Conservation (phyloP, 345 rosid species). For the Lepidium didymum region DNA sequence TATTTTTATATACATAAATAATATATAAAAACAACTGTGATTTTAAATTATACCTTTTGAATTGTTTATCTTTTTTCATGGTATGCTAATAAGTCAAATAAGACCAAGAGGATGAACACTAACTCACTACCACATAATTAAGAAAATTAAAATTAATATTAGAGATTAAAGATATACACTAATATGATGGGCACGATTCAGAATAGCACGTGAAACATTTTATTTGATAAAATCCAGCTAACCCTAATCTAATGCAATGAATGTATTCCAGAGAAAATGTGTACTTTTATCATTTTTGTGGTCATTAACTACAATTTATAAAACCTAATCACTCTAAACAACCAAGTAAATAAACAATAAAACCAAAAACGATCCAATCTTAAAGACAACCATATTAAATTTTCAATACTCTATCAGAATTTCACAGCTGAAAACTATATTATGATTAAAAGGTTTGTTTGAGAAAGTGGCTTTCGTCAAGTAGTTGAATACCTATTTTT, state of each 20-base stretch:
- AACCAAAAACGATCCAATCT: too few species aligned
- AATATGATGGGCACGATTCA: constrained; percentile 17
- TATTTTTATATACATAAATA: too few species aligned
- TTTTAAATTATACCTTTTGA: too few species aligned
- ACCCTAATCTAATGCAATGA: constrained; percentile 14
- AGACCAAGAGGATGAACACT: constrained; percentile 11
- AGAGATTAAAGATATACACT: neutral
- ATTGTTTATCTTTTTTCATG: neutral
- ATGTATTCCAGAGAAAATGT: constrained; percentile 10
- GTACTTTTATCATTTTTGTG: neutral
- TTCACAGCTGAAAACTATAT: too few species aligned
- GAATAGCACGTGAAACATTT: constrained; percentile 14
- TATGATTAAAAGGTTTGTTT: too few species aligned
- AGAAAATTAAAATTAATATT: neutral
- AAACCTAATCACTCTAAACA: neutral
- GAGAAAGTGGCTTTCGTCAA: too few species aligned
- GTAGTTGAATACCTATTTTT: too few species aligned
- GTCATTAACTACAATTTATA: neutral
- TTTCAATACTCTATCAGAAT: too few species aligned
- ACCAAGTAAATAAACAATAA: neutral
- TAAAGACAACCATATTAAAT: too few species aligned
- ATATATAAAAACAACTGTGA: too few species aligned
- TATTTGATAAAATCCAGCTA: constrained; percentile 14
- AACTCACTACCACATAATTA: neutral
- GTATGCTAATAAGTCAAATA: neutral